Percentiles rank a stretch among this genome's conserved stretches.
Conservation (phyloP, 371 early-diverging fungal species). For the Polyrhizophydium stewartii region DNA sequence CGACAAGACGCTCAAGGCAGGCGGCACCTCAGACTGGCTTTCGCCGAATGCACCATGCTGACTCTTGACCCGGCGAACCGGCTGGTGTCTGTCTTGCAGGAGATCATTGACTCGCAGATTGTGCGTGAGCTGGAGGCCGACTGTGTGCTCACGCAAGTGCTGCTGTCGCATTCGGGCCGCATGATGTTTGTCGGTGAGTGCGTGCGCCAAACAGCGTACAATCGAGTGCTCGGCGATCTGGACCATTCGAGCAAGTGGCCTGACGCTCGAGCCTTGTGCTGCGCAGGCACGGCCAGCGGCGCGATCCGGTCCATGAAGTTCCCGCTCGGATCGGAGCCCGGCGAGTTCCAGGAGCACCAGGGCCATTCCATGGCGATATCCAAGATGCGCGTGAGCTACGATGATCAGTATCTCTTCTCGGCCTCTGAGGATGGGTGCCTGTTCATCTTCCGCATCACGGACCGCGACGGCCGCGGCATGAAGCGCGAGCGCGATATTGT, state of each 20-base stretch:
- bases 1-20: conserved; percentile 48
- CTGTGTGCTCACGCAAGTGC: conserved; percentile 39
- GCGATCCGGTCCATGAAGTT: conserved; percentile 44
- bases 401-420: conserved; percentile 51
- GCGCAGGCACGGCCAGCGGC: conserved; percentile 33
- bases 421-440: conserved; percentile 47
- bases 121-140: conserved; percentile 43
- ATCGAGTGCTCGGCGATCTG: background rate
- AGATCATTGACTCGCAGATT: conserved; percentile 50
- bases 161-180: conserved; percentile 43
- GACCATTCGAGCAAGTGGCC: too few species aligned
- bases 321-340: conserved; percentile 33
- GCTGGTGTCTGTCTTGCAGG: conserved; percentile 10
- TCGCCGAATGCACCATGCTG: background rate
- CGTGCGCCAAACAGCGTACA: background rate
- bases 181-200: conserved; percentile 49
- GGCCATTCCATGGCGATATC: conserved; percentile 45
- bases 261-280: background rate
- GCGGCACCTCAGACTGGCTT: background rate
- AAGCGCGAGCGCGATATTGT: conserved; percentile 39
- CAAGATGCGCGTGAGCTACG: conserved; percentile 42
- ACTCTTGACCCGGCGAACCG: background rate
- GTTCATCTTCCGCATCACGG: conserved; percentile 43
- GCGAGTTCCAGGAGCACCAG: conserved; percentile 49
- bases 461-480: conserved; percentile 40